Base-by-base conservation (phyloP, 306 rosid genomes). In the Gillenia trifoliata region DNA sequence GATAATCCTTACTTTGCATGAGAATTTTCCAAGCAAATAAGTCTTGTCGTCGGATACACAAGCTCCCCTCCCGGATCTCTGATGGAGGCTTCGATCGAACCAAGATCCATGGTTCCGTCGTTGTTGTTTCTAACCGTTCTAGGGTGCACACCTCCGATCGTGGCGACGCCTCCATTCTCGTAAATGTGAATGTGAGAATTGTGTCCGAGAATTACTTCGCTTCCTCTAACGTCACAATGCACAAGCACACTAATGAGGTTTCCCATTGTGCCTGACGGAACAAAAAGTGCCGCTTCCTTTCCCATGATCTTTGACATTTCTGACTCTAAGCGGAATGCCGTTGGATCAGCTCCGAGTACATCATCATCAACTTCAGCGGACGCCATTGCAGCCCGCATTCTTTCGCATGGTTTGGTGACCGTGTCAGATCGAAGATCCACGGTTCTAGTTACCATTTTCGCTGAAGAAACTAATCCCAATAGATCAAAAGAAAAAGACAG, bases 221-320 rank as follows among this genome's bases (percentile, higher is more conserved):
- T 91, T 34, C 98, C 98, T 85, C 98, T 85, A 23, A 86, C 45
- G 49, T 93, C 94, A 73, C 98, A 93, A 71, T 91, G 98, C 4
- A 80, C 88, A 68, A 94, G 97, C 57, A 94, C 96, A 73, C 91
- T 82, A 11, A 94, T 86, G 43, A 94, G 98, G 79, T 94, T 94
- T 22, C 96, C 97, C 98, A 94, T 94, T 1, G 98, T 94, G 25
- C 98, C 98, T 6, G 98, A 94, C 9, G 98, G 91, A 55, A 94
- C 97, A 73, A 91, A 94, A 73, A 94, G 84, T 5, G 91, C 97
- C 0, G 98, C 96, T 68, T 94, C 98, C 70, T 94, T 94, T 23
- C 93, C 97, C 78, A 78, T 83, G 54, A 74, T 80, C 88, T 76
- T 84, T 1, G 97, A 96, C 94, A 91, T 84, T 74, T 91, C 95